Evolutionary conservation across 2,329 filamentous ascomycete genomes (phyloP).

Genomic region (Basipetospora sp.): DNA sequence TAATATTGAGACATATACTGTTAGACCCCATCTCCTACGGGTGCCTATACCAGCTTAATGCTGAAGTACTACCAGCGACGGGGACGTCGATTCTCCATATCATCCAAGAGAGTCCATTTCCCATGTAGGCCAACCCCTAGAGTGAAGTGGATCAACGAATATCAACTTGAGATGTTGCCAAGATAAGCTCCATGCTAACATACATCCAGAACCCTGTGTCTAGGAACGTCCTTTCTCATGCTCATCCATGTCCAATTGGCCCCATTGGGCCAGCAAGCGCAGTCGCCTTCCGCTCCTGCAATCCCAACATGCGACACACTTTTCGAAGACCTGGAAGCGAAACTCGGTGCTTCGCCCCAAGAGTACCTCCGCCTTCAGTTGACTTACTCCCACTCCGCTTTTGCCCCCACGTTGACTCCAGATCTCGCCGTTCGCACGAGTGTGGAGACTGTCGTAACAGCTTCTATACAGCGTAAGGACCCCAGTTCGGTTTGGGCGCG

Average conservation of each 20-base stretch:
- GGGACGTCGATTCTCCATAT: constrained; percentile 30
- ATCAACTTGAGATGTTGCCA: no score
- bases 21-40: constrained; percentile 28
- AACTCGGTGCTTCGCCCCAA: constrained; percentile 33
- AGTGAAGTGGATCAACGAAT: no score
- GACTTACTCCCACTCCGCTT: constrained; percentile 42
- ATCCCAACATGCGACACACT: constrained; percentile 36
- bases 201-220: constrained; percentile 23
- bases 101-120: constrained; percentile 28
- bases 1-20: constrained; percentile 5
- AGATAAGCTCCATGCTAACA: no score
- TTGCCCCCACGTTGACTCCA: constrained; percentile 22
- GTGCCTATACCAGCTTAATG: constrained; percentile 32
- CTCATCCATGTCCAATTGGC: constrained; percentile 27
- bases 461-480: constrained; percentile 34
- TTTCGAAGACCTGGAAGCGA: constrained; percentile 42
- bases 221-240: constrained; percentile 31
- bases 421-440: constrained; percentile 24
- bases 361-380: constrained; percentile 38
- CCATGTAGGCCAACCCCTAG: constrained; percentile 26
- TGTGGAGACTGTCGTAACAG: constrained; percentile 37
- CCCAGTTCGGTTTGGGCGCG: constrained; percentile 37
- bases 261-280: constrained; percentile 7
- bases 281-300: constrained; percentile 11
- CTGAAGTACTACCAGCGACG: constrained; percentile 29